phyloP scores from a whole-genome alignment of 2,329 filamentous ascomycete species.

The Penicillium griseofulvum region DNA sequence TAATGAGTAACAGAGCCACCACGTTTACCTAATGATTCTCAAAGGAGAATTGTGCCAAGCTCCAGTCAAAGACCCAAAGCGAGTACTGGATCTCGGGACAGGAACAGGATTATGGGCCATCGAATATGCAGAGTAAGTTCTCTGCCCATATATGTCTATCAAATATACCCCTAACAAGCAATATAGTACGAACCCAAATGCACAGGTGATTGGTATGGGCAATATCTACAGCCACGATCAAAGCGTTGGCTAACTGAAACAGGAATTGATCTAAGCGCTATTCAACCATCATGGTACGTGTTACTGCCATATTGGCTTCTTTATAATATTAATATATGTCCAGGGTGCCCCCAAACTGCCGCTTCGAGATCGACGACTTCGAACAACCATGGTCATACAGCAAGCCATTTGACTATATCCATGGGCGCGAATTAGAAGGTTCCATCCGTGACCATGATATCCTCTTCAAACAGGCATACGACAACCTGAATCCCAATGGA shows the following conservation, averaged over 20 bases:
- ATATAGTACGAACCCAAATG: conserved; percentile 26
- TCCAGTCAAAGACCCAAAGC: conserved; percentile 25
- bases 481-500: conserved; percentile 27
- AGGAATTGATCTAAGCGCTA: conserved; percentile 35
- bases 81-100: conserved; percentile 37
- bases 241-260: background rate
- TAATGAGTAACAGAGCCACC: conserved; percentile 28
- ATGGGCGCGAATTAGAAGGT: conserved; percentile 33
- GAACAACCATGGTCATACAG: conserved; percentile 31
- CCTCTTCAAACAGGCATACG: conserved; percentile 27
- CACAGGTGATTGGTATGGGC: conserved; percentile 31
- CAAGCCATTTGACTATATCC: conserved; percentile 32
- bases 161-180: background rate
- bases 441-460: conserved; percentile 27
- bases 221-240: background rate
- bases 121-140: conserved; percentile 36
- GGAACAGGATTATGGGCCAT: conserved; percentile 41
- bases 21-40: conserved; percentile 36
- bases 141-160: background rate
- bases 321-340: background rate
- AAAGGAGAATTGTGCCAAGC: conserved; percentile 29
- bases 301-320: background rate
- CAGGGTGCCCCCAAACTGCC: conserved; percentile 37
- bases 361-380: conserved; percentile 35
- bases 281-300: conserved; percentile 31